A percentile compares a stretch with the other conserved stretches of the same genome.
Conservation (phyloP, 2,329 filamentous ascomycete species). For the Colletotrichum tamarilloi region DNA sequence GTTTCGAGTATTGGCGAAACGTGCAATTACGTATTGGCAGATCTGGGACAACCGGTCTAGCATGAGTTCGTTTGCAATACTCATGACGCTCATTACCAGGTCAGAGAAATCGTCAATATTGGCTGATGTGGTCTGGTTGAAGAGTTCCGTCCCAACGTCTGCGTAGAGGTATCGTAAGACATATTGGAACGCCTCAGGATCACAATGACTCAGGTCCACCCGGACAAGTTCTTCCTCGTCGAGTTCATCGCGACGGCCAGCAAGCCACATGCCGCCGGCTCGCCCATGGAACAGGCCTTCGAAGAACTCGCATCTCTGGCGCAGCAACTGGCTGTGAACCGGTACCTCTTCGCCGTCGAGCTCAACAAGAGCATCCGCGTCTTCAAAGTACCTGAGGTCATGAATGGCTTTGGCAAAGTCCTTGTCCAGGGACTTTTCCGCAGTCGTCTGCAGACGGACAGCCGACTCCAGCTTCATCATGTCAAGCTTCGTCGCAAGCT, state of each 20-base stretch:
- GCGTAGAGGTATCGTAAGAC: conserved; percentile 87
- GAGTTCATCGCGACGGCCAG: conserved; percentile 67
- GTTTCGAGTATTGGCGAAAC: conserved; percentile 87
- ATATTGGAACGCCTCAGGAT: conserved; percentile 77
- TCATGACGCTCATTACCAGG: conserved; percentile 90
- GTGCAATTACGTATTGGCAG: conserved; percentile 86
- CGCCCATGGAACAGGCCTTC: conserved; percentile 90
- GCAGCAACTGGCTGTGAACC: conserved; percentile 83
- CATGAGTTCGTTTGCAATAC: conserved; percentile 94
- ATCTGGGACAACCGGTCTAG: conserved; percentile 89
- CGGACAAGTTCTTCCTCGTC: conserved; percentile 59
- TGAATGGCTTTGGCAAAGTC: conserved; percentile 79
- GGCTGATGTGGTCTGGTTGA: conserved; percentile 77
- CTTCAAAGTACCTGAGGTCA: conserved; percentile 78
- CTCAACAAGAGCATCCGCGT: conserved; percentile 83
- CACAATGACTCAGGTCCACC: conserved; percentile 87
- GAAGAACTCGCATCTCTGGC: conserved; percentile 92
- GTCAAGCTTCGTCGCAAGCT: conserved; percentile 77
- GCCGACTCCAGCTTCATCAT: conserved; percentile 80
- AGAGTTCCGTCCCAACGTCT: conserved; percentile 83
- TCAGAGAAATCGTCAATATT: conserved; percentile 88
- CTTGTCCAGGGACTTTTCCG: conserved; percentile 70
- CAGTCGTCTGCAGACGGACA: conserved; percentile 77
- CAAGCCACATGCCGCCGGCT: conserved; percentile 86
- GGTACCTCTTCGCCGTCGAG: conserved; percentile 78